phyloP scores from a whole-genome alignment of 495 filamentous ascomycete species.

The Hyaloscypha bicolor region DNA sequence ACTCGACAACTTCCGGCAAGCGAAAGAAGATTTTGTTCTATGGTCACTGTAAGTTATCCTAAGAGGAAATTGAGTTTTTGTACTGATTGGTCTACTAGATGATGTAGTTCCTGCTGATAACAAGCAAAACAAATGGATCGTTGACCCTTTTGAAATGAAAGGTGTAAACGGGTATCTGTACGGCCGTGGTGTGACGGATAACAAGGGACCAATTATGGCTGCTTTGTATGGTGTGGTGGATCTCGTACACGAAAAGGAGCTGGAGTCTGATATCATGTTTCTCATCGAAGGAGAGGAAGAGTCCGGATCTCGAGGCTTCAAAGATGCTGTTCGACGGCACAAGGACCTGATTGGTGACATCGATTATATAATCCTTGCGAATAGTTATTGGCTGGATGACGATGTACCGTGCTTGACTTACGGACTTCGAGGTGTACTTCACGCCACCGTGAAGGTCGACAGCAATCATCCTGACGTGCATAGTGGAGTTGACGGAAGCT shows the following conservation, averaged over 20 bases:
- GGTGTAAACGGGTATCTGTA: slow-evolving; percentile 93
- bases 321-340: slow-evolving; percentile 71
- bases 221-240: slow-evolving; percentile 92
- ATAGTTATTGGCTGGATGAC: slow-evolving; percentile 98
- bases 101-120: slow-evolving; percentile 95
- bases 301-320: slow-evolving; percentile 87
- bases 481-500: slow-evolving; percentile 91
- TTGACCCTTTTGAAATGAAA: slow-evolving; percentile 81
- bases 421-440: slow-evolving; percentile 90
- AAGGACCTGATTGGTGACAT: slow-evolving; percentile 86
- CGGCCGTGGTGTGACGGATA: slow-evolving; percentile 94
- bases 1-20: slow-evolving; percentile 49
- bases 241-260: slow-evolving; percentile 71
- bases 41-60: slow-evolving; percentile 64
- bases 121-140: slow-evolving; percentile 75
- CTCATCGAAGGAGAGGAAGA: slow-evolving; percentile 98
- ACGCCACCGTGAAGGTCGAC: slow-evolving; percentile 84
- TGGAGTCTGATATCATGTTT: slow-evolving; percentile 87
- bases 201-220: slow-evolving; percentile 93
- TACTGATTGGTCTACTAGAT: slow-evolving; percentile 39
- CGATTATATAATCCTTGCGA: slow-evolving; percentile 91
- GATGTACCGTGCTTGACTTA: slow-evolving; percentile 95
- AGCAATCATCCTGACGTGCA: slow-evolving; percentile 89
- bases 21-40: slow-evolving; percentile 94
- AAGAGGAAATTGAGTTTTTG: neutral